Conservation (phyloP, 345 rosid genomes). For the Eucalyptus microcorys region DNA sequence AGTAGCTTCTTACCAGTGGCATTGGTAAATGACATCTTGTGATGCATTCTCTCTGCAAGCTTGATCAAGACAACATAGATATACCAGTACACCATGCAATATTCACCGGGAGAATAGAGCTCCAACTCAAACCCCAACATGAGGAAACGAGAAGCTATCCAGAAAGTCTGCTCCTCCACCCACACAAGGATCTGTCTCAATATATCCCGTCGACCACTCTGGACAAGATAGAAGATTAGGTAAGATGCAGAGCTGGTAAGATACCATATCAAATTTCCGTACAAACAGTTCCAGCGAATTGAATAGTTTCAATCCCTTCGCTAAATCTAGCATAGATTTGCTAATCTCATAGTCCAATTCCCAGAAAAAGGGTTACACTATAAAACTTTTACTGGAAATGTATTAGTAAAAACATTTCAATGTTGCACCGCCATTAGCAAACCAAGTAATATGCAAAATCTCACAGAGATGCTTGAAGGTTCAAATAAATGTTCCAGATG, state of each 20-base stretch:
- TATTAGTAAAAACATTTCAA: neutral
- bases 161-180: conserved; percentile 91
- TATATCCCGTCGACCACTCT: conserved; percentile 38
- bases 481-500: neutral
- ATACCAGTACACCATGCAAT: conserved; percentile 98
- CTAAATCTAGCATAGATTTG: neutral
- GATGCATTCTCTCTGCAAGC: conserved; percentile 77
- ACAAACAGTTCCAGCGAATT: neutral
- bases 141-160: conserved; percentile 91
- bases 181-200: conserved; percentile 60
- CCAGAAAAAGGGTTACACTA: neutral
- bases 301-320: neutral
- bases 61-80: conserved; percentile 54
- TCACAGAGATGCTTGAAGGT: neutral
- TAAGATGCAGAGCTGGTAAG: neutral
- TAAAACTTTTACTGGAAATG: neutral
- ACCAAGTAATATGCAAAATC: neutral
- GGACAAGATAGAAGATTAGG: conserved; percentile 3
- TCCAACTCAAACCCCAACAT: conserved; percentile 89
- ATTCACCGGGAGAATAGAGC: conserved; percentile 77
- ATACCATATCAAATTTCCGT: neutral
- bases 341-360: neutral
- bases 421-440: neutral
- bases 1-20: conserved; percentile 19
- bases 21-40: conserved; percentile 29